Base-by-base conservation (phyloP, 2,329 filamentous ascomycete species). In the Ophiostoma sp. region DNA sequence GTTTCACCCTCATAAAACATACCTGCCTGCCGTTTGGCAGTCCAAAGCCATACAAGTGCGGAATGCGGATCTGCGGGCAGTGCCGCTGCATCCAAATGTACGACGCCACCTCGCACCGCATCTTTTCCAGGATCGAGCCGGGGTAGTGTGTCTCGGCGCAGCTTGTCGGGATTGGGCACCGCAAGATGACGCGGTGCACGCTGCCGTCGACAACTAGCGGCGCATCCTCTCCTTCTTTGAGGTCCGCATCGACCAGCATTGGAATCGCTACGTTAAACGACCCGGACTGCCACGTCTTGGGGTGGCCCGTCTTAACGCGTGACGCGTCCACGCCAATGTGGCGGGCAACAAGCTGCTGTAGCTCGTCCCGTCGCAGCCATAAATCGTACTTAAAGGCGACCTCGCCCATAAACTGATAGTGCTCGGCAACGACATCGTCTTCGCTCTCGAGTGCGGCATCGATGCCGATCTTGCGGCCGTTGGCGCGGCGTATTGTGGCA, bases 61-160 rank as follows among this genome's bases (percentile, higher is more conserved):
- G 79, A 35, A 80, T 79, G 17, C 79, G 78, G 41, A 82, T 73
- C 65, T 75, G 70, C 11, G 78, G 77, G 72, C 78, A 81, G 54
- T 79, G 72, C 17, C 78, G 74, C 66, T 78, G 75, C 27, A 81
- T 76, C 79, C 79, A 81, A 10, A 78, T 75, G 72, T 79, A 81
- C 3, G 78, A 79, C 1, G 77, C 80, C 35, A 76, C 78, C 74
- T 82, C 80, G 71, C 76, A 75, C 54, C 77, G 73, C 6, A 80
- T 10, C 74, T 81, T 81, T 72, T 70, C 68, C 0, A 81, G 77
- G 7, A 76, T 76, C 67, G 79, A 80, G 3, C 79, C 80, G 7
- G 79, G 78, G 69, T 76, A 71, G 17, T 64, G 70, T 13, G 69
- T 67, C 71, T 81, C 79, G 33, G 78, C 80, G 17, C 79, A 73